Conservation (phyloP, 441 rosid species). For the Eugenia klotzschiana region DNA sequence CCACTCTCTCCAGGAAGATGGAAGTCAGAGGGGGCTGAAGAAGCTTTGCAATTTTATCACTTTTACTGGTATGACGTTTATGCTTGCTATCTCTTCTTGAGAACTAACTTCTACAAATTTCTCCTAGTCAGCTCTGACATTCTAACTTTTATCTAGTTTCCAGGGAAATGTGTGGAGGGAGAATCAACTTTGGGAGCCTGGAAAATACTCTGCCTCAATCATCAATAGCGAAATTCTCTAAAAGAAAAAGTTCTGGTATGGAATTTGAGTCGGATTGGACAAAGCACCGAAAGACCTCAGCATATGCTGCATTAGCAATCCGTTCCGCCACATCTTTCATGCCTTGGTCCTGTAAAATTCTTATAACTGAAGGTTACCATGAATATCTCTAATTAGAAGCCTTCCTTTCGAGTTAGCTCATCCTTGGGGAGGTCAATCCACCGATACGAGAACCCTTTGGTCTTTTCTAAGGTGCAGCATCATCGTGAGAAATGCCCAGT, state of each 20-base stretch:
- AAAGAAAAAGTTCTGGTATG: constrained; percentile 44
- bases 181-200: constrained; percentile 17
- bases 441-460: background rate
- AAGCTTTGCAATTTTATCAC: constrained; percentile 25
- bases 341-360: constrained; percentile 74
- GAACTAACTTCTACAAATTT: background rate
- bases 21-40: constrained; percentile 62
- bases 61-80: constrained; percentile 30
- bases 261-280: constrained; percentile 65
- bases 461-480: background rate
- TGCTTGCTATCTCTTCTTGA: background rate
- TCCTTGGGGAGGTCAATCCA: background rate
- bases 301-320: constrained; percentile 34
- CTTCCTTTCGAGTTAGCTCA: background rate
- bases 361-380: constrained; percentile 68
- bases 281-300: constrained; percentile 38
- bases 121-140: background rate
- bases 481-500: constrained; percentile 30
- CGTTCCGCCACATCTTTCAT: constrained; percentile 58
- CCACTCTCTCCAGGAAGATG: constrained; percentile 18
- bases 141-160: constrained; percentile 12
- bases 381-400: constrained; percentile 38
- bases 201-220: constrained; percentile 6
- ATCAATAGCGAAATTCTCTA: constrained; percentile 7
- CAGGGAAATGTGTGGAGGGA: constrained; percentile 42